Conservation (phyloP, 345 rosid species). For the Arabis alpina region DNA sequence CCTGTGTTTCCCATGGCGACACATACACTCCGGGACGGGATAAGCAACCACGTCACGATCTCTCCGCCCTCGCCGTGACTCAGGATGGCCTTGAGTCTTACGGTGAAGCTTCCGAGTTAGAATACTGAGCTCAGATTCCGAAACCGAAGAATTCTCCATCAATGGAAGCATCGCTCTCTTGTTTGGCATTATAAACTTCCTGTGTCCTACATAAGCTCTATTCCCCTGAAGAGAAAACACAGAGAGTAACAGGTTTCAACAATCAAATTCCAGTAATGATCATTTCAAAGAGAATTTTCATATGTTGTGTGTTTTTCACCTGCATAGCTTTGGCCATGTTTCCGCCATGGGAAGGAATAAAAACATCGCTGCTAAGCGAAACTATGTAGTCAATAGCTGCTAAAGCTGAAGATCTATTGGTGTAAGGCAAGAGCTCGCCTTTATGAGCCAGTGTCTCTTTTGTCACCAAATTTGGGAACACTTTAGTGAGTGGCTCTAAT, state of each 20-base stretch:
- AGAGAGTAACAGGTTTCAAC: neutral
- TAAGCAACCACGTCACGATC: constrained; percentile 67
- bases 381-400: constrained; percentile 81
- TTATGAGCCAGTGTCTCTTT: constrained; percentile 61
- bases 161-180: constrained; percentile 65
- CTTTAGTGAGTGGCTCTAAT: constrained; percentile 57
- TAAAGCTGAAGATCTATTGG: constrained; percentile 61
- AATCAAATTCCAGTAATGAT: neutral
- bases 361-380: constrained; percentile 70
- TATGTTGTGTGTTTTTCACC: constrained; percentile 36
- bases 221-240: constrained; percentile 51
- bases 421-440: constrained; percentile 62
- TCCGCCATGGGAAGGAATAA: constrained; percentile 86
- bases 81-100: constrained; percentile 65
- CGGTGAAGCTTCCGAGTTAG: constrained; percentile 59
- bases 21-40: constrained; percentile 83
- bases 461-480: constrained; percentile 57
- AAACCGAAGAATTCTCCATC: constrained; percentile 57
- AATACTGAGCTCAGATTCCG: constrained; percentile 55
- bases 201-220: constrained; percentile 74
- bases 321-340: constrained; percentile 81
- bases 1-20: constrained; percentile 44
- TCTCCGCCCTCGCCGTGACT: constrained; percentile 55
- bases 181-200: constrained; percentile 73
- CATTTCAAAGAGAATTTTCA: neutral